Percentiles rank a stretch among this genome's conserved stretches.
phyloP scores from a whole-genome alignment of 495 filamentous ascomycete genomes.

The Pyronema omphalodes region DNA sequence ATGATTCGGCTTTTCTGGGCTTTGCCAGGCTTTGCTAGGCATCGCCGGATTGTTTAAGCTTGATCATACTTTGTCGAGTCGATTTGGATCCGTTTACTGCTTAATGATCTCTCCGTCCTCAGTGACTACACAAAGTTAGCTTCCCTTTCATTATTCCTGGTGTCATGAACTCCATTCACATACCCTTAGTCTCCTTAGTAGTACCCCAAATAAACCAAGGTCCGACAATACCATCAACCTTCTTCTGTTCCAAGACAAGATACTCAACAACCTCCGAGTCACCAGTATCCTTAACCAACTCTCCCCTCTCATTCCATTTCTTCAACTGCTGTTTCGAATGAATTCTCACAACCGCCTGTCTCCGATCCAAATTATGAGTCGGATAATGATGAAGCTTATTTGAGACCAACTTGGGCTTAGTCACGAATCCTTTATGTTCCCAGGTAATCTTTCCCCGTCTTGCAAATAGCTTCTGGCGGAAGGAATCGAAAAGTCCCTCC shows the following conservation, averaged over 20 bases:
- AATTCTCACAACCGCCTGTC: constrained; percentile 60
- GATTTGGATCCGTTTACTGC: no score
- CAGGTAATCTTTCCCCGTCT: constrained; percentile 38
- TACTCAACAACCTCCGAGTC: constrained; percentile 53
- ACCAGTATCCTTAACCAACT: constrained; percentile 30
- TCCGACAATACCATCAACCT: constrained; percentile 34
- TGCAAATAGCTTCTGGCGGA: constrained; percentile 35
- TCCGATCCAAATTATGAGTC: constrained; percentile 29
- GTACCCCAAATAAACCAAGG: constrained; percentile 68
- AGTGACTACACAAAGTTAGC: no score
- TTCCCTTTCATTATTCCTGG: no score
- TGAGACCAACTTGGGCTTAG: constrained; percentile 40
- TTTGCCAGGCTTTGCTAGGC: no score
- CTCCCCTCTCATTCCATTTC: constrained; percentile 25
- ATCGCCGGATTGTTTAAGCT: no score
- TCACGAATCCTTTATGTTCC: constrained; percentile 46
- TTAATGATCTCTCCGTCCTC: no score
- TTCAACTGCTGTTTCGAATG: constrained; percentile 34
- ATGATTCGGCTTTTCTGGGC: no score
- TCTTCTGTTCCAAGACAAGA: constrained; percentile 49
- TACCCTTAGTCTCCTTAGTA: constrained; percentile 37
- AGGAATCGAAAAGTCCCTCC: constrained; percentile 37
- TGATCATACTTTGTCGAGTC: no score
- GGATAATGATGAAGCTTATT: constrained; percentile 27
- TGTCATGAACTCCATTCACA: constrained; percentile 4